Base-by-base conservation (phyloP, 257 asterid genomes). In the Rauvolfia tetraphylla region DNA sequence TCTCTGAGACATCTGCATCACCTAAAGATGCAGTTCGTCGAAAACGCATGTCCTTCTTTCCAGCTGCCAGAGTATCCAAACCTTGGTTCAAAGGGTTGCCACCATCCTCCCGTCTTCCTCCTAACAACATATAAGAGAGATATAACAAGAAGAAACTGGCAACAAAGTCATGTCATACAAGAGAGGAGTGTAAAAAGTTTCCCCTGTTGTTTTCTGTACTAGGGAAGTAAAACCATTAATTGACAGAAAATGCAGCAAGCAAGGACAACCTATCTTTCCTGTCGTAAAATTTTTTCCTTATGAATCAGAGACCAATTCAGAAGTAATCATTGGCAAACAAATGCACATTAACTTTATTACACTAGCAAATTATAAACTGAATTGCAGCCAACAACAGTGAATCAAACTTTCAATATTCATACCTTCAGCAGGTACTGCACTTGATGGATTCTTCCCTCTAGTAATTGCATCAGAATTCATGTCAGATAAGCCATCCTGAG, bases 1-100 rank as follows among this genome's bases (percentile, higher is more conserved):
- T 84, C 80, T 93, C 98, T 23, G 90, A 67, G 31, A 89, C 94
- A 75, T 95, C 99, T 20, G 92, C 87, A 57, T 91, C 98, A 65
- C 89, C 83, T 76, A 88, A 85, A 18, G 98, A 93, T 11, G 96
- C 90, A 51, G 95, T 85, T 57, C 97, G 83, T 29, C 93, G 76
- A 70, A 88, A 95, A 36, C 90, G 96, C 57, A 74, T 72, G 13
- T 93, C 97, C 74, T 87, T 88, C 72, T 87, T 89, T 58, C 83
- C 93, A 34, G 86, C 42, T 38, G 86, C 72, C 22, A 42, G 31
- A 27, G 38, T 22, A 41, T 88, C 98, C 46, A 76, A 8, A 20
- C 71, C 80, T 83, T 81, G 86, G 80, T 84, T 89, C 82, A 85
- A 88, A 39, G 69, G 75, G 63, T 77, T 79, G 56, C 76, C 82